Evolutionary conservation across 495 filamentous ascomycete species (phyloP), one percentile per base, ranked within the genome.

Genomic region (Podospora appendiculata): DNA sequence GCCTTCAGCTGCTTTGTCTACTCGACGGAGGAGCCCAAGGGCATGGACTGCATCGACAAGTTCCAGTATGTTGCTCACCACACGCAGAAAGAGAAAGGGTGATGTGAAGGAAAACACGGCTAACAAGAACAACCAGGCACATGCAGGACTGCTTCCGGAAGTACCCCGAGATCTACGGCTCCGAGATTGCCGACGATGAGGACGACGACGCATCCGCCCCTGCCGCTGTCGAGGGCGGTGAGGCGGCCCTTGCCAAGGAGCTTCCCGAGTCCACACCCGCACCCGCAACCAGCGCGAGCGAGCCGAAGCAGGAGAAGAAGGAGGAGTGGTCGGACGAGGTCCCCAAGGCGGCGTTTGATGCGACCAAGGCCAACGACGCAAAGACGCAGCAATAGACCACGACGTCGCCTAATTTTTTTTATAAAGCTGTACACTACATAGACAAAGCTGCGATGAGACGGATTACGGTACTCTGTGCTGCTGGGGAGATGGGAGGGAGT

Each of bases 1-100:
- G 93, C 93, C 0, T 98, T 98, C 62, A 94, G 89, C 81, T 98
- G 93, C 76, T 98, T 98, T 65, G 88, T 98, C 7, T 95, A 84
- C 74, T 93, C 88, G 5, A 82, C 81, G 19, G 90, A 95, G 62
- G 93, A 98, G 57, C 89, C 90, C n/a, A 98, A 98, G 79, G 93
- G 93, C 6, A 90, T 96, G 69, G 93, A 97, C 54, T 98, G 93
- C 71, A 94, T 98, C 65, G 90, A 96, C 11, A 91, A 90, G 73
- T 98, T 97, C 79, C 92, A 93, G 90, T 92, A 75, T 48, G 83
- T 76, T 25, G 9, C 41, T 19, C 32, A 36, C 16, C 6, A 19
- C 12, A 1, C 9, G 18, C 12, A 17, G 34, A 33, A 53, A 38
- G 32, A 32, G 35, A 40, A 6, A 32, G 17, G 35, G 43, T 50